Evolutionary conservation across 1,284 basidiomycete species (phyloP).

Genomic region (Rhodotorula sp.): DNA sequence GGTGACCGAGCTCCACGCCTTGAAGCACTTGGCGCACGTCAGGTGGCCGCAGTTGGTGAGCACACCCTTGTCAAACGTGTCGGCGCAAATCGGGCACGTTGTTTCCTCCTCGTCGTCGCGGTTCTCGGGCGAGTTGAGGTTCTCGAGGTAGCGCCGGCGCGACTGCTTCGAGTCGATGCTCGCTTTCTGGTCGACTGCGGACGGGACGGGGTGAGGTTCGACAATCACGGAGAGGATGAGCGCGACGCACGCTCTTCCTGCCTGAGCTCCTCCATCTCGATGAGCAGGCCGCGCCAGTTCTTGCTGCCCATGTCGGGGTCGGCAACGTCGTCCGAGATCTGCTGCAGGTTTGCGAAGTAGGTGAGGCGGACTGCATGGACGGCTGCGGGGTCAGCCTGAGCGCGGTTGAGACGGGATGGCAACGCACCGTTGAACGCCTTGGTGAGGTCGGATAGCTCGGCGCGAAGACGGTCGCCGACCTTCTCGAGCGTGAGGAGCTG

Average conservation of each 20-base stretch:
- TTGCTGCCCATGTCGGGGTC: conserved; percentile 31
- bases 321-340: conserved; percentile 33
- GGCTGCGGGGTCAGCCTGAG: not conserved
- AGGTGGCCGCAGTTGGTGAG: conserved; percentile 31
- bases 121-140: conserved; percentile 22
- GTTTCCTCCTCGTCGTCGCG: conserved; percentile 24
- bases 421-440: conserved; percentile 39
- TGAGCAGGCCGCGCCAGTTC: conserved; percentile 23
- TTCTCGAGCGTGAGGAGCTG: conserved; percentile 35
- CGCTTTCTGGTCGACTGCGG: conserved; percentile 13
- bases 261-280: conserved; percentile 23
- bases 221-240: too few relatives aligned
- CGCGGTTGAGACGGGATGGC: too few relatives aligned
- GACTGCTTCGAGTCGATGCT: conserved; percentile 18
- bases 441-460: conserved; percentile 34
- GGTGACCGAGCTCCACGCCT: conserved; percentile 2
- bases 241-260: conserved; percentile 22
- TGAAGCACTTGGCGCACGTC: conserved; percentile 21
- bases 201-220: not conserved
- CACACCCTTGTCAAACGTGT: conserved; percentile 17
- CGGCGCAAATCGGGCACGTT: conserved; percentile 39
- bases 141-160: conserved; percentile 41
- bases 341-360: conserved; percentile 41
- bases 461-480: conserved; percentile 37
- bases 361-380: conserved; percentile 25